Percentiles rank a stretch among this genome's conserved stretches.
phyloP scores from a whole-genome alignment of 768 basidiomycete species.

The Pleurotus ostreatus region DNA sequence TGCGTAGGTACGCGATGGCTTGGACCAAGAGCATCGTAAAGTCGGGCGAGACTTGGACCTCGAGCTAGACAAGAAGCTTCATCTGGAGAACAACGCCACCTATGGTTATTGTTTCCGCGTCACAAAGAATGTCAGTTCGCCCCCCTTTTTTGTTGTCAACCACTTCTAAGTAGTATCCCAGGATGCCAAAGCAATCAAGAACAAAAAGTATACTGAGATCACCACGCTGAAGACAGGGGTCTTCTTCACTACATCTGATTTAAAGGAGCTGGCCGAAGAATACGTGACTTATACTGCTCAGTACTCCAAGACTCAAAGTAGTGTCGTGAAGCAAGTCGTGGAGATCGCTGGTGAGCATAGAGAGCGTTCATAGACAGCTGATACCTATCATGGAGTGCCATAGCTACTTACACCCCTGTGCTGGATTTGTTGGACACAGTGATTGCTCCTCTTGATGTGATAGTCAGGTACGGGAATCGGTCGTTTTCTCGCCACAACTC shows the following conservation, averaged over 20 bases:
- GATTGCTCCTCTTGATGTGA: slow-evolving; percentile 89
- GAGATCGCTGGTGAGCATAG: slow-evolving; percentile 56
- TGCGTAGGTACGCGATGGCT: slow-evolving; percentile 59
- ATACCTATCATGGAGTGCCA: background rate
- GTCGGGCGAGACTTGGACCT: slow-evolving; percentile 70
- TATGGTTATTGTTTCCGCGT: slow-evolving; percentile 93
- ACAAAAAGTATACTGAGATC: slow-evolving; percentile 76
- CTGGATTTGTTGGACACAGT: slow-evolving; percentile 80
- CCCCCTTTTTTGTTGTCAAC: background rate
- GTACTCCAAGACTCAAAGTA: slow-evolving; percentile 75
- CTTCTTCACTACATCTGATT: slow-evolving; percentile 77
- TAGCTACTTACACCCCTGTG: slow-evolving; percentile 89
- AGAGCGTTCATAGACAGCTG: slow-evolving; percentile 33
- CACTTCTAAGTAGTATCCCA: slow-evolving; percentile 24
- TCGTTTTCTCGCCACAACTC: background rate
- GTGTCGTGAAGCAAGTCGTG: slow-evolving; percentile 89
- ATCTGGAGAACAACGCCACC: slow-evolving; percentile 84
- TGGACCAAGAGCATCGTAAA: slow-evolving; percentile 76
- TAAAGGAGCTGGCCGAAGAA: slow-evolving; percentile 71
- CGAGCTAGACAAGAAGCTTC: slow-evolving; percentile 92
- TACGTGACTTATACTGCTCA: slow-evolving; percentile 61
- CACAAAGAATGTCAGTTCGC: slow-evolving; percentile 74
- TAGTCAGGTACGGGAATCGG: slow-evolving; percentile 60
- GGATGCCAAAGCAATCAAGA: slow-evolving; percentile 76
- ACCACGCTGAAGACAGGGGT: slow-evolving; percentile 82